Evolutionary conservation across 176 grass and related monocot genomes (phyloP).

Genomic region (Aegilops sharonensis): DNA sequence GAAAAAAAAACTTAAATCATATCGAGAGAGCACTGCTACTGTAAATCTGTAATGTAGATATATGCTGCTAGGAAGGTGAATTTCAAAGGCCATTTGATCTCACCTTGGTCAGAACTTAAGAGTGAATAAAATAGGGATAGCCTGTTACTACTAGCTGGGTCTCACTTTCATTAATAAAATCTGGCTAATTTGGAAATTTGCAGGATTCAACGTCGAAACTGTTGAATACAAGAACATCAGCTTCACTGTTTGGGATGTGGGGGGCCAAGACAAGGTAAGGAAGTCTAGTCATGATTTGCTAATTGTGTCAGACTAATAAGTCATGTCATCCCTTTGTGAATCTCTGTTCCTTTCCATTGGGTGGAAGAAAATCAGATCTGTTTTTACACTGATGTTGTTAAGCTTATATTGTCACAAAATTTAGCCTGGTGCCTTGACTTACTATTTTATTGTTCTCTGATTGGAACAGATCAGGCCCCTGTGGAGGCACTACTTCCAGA

Average conservation of each 20-base stretch:
- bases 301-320: neutral
- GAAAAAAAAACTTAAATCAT: neutral
- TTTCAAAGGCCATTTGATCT: neutral
- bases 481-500: conserved; percentile 97
- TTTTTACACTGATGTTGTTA: neutral
- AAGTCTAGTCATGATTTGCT: neutral
- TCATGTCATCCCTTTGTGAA: neutral
- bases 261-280: conserved; percentile 82
- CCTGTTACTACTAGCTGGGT: too few species aligned
- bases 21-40: neutral
- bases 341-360: neutral
- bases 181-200: neutral
- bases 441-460: neutral
- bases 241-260: conserved; percentile 91
- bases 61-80: neutral
- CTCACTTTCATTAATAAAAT: neutral
- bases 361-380: too few species aligned
- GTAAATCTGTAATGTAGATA: neutral
- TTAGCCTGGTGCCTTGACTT: neutral
- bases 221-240: conserved; percentile 95
- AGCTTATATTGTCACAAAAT: neutral
- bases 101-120: neutral
- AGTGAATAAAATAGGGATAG: neutral
- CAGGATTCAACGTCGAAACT: conserved; percentile 89
- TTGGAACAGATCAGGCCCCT: conserved; percentile 79